Evolutionary conservation across 169 alveolate species (phyloP).

Genomic region (Plasmodium vinckei): DNA sequence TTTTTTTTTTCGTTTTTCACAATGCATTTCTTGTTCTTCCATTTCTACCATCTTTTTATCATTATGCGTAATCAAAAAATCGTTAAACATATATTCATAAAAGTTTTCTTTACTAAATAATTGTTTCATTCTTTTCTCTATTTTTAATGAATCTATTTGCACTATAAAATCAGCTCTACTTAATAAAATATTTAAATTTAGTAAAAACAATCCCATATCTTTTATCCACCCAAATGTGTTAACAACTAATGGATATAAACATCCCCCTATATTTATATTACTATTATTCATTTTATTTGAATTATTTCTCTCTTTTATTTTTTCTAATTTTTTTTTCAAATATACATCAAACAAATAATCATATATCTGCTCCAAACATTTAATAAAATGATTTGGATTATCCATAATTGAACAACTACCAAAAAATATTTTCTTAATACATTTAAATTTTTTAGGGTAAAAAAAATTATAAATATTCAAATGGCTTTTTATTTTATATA

Average conservation of each 20-base stretch:
- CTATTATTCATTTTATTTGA: background rate
- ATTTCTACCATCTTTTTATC: no score
- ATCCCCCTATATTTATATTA: background rate
- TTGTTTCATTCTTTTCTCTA: conserved; percentile 12
- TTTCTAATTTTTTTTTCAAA: conserved; percentile 19
- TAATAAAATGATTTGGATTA: conserved; percentile 16
- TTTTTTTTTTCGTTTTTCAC: background rate
- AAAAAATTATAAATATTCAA: conserved; percentile 54
- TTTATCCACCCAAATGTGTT: conserved; percentile 67
- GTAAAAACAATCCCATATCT: conserved; percentile 47
- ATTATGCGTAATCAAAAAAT: conserved; percentile 19
- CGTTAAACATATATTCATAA: conserved; percentile 50
- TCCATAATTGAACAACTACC: conserved; percentile 58
- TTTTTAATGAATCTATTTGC: conserved; percentile 65
- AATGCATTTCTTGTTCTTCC: no score
- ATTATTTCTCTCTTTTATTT: background rate
- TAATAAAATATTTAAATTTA: conserved; percentile 45
- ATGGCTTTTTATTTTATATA: conserved; percentile 40
- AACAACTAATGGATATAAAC: conserved; percentile 34
- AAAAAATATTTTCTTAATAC: conserved; percentile 55
- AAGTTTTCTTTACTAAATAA: conserved; percentile 13
- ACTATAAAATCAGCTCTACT: conserved; percentile 43
- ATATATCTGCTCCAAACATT: conserved; percentile 35
- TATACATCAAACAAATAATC: conserved; percentile 20
- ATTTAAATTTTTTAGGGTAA: conserved; percentile 35